Base-by-base conservation (phyloP, 352 stramenopile genomes). In the Pythium volutum region DNA sequence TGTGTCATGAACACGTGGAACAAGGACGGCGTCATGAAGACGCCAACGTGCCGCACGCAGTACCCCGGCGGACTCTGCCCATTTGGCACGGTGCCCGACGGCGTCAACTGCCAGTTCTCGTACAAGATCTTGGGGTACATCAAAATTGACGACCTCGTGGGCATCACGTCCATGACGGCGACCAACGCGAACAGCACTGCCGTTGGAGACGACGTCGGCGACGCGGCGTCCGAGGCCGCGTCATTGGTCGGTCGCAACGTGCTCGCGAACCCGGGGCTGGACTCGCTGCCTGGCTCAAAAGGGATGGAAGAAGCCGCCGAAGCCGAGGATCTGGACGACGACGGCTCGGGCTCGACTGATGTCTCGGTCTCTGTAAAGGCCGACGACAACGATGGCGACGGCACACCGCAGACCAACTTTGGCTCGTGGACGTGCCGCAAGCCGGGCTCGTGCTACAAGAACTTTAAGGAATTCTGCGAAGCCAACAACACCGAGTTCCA, bases 41-140 rank as follows among this genome's bases (percentile, higher is more conserved):
- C 41, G 14, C 34, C 56, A 18, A 45, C 18, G 11, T 93, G 83
- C 60, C 79, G 81, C 34, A 31, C 61, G 0, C 46, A 22, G 15
- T 75, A 62, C 1, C 74, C 73, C 62, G 76, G 83, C 53, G 83
- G 83, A 5, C 65, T 91, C 47, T 93, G 83, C 63, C 31, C 55
- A 18, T 72, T 76, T 23, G 81, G 75, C 12, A 46, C 75, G 15
- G 64, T 63, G 9, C 84, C 84, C 0, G 71, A 93, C 51, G 81
- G 84, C 15, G 72, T 91, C 2, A 75, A 77, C 14, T 93, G 84
- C 55, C 89, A 79, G 20, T 93, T 84, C 22, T 69, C 75, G 22
- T 93, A 91, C 75, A 82, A 79, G 55, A 81, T 91, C 38, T 53
- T 93, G 6, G 84, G 84, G 20, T 90, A 75, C 74, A 75, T 92